Evolutionary conservation across 305 asterid species (phyloP), one percentile per base, ranked within the genome.

Genomic region (Andrographis paniculata): DNA sequence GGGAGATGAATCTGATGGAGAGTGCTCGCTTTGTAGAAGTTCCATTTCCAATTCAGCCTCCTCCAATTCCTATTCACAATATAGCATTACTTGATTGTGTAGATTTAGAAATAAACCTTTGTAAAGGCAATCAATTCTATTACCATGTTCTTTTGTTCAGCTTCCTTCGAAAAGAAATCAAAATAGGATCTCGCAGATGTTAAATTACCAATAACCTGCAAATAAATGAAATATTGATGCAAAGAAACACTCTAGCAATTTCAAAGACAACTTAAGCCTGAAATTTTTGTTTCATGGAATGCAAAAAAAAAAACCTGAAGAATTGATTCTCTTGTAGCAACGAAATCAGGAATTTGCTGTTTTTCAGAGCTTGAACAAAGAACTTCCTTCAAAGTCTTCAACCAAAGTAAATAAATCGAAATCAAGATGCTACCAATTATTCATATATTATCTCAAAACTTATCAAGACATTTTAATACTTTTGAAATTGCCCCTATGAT

Each of bases 11-110:
- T 71, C 77, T 36, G 65, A 62, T 36, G 27, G 46, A 28, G 70
- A 74, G 45, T 30, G 65, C 72, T 91, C 96, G 57, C 53, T 68
- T 58, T 71, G 89, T 51, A 80, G 74, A 71, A 83, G 81, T 67
- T 91, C 96, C 87, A 87, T 63, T 74, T 91, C 99, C 51, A 84
- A 75, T 67, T 91, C 95, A 58, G 95, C 93, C 72, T 87, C 96
- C 75, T 87, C 96, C 52, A 84, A 57, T 66, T 91, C 99, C 99
- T 91, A 46, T 56, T 56, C 30, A 60, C 12, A 49, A 51, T 24
- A 48, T 58, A 53, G 49, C 57, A 52, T 56, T 50, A 48, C 50
- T 28, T 36, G 28, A 46, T 57, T 17, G 45, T 51, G 64, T 36
- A 45, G 58, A 49, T 42, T 17, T 17, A 47, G 42, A 19, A 19